Base-by-base conservation (phyloP, 257 asterid genomes). In the Striga asiatica region DNA sequence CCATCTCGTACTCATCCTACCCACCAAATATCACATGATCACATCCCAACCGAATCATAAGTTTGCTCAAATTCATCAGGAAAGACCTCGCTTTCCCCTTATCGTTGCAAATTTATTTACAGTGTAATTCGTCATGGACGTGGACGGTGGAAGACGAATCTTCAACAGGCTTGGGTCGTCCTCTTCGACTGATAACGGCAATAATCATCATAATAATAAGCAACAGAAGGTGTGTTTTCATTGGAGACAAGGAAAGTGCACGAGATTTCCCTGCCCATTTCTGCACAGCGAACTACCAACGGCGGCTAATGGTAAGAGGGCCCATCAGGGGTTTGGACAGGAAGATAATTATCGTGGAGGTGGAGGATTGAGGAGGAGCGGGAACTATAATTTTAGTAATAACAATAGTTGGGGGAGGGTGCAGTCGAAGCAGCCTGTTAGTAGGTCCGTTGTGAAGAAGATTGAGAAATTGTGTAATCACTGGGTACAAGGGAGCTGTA, bases 241-340 rank as follows among this genome's bases (percentile, higher is more conserved):
- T 64, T 88, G 99, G 99, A 71, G 83, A 46, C 88, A 79, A 50
- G 99, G 99, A 0, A 83, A 77, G 78, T 92, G 97, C 62, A 74
- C 64, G 22, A 73, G 95, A 52, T 64, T 2, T 61, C 93, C 94
- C 9, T 87, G 97, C 63, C 81, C 81, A 7, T 92, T 29, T 34
- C 17, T 82, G 28, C 97, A 88, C 72, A 67, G 79, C 35, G 97
- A 92, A 58, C 31, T 79, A 58, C 78, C 85, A 12, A 31, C 66
- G 4, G 67, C 45, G 54, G 72, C 64, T 32, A 82, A 79, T 29
- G 82, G 83, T 2, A 89, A 91, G 73, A 75, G 96, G 60, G 68
- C 81, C n/a, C n/a, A n/a, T n/a, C n/a, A 3, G 35, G 9, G 41
- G 41, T 13, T n/a, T n/a, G n/a, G n/a, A n/a, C n/a, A n/a, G 41